Evolutionary conservation across 306 rosid genomes (phyloP).

Genomic region (Datisca glomerata): DNA sequence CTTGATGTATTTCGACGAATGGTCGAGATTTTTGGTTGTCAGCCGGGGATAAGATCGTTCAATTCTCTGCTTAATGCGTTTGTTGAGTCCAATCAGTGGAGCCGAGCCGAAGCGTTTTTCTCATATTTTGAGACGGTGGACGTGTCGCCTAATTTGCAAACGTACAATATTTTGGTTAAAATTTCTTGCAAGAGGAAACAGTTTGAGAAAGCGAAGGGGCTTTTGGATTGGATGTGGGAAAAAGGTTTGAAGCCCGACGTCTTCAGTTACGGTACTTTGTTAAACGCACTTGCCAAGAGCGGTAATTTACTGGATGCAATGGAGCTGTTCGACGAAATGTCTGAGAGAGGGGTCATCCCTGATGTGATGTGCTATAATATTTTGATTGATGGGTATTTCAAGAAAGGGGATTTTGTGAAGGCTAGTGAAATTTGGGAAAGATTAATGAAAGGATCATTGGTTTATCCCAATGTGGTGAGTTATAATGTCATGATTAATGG

Average conservation of each 20-base stretch:
- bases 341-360: constrained; percentile 46
- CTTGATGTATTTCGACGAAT: constrained; percentile 43
- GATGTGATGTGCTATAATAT: constrained; percentile 81
- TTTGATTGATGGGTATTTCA: constrained; percentile 69
- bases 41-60: constrained; percentile 51
- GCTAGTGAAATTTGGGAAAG: constrained; percentile 69
- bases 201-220: constrained; percentile 50
- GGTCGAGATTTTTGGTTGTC: constrained; percentile 61
- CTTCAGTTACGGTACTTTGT: constrained; percentile 54
- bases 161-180: constrained; percentile 58
- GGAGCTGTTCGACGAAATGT: constrained; percentile 85
- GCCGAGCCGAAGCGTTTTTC: constrained; percentile 45
- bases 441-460: constrained; percentile 32
- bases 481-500: constrained; percentile 87
- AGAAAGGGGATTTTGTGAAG: constrained; percentile 35
- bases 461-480: constrained; percentile 55
- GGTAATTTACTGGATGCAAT: constrained; percentile 41
- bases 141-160: constrained; percentile 52
- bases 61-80: constrained; percentile 67
- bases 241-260: constrained; percentile 47
- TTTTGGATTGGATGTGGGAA: constrained; percentile 61
- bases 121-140: constrained; percentile 40
- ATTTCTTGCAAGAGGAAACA: constrained; percentile 55
- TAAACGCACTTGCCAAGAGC: constrained; percentile 33
- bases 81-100: constrained; percentile 59